Base-by-base conservation (phyloP, 139 green algal genomes). In the Gonium pectorale region DNA sequence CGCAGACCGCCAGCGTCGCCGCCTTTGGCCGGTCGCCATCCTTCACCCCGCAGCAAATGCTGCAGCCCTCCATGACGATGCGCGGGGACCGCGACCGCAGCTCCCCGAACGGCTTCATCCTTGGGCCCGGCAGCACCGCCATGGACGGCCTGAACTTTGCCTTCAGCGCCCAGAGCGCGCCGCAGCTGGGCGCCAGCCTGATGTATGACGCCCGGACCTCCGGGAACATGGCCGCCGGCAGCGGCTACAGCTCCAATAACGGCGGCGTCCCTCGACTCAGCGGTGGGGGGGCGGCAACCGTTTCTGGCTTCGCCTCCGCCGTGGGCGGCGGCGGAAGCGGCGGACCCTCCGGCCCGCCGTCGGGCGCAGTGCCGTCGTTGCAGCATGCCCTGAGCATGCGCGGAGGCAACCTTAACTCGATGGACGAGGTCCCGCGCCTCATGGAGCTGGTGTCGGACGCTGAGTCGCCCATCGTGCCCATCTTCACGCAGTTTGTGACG, bases 31-130 rank as follows among this genome's bases (percentile, higher is more conserved):
- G 31, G 31, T 2, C n/a, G 77, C 43, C 62, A 1, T 83, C 77
- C 43, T 83, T 74, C 77, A 83, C 60, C 2, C 77, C 77, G 11
- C 40, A 43, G 21, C 33, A 82, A 59, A 19, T 83, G 59, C 77
- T 83, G 43, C 77, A 83, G 62, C 77, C 77, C 29, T 74, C 62
- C n/a, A 83, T 83, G 77, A 83, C 77, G 21, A 73, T 83, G 77
- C 77, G 77, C 29, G 19, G 73, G 60, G 75, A 82, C 8, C 77
- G 77, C 43, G 66, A 72, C 8, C 77, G 77, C 43, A 83, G 33
- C 60, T 72, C 60, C 11, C 62, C 60, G 22, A 74, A 73, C 62
- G 77, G 60, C 31, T 43, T 83, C 2, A 41, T 71, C 15, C 6
- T 82, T 35, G 75, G 75, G 33, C 11, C 6, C 1, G 56, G 17